Evolutionary conservation across 163 green algal genomes (phyloP).

Genomic region (Scenedesmus sp.): DNA sequence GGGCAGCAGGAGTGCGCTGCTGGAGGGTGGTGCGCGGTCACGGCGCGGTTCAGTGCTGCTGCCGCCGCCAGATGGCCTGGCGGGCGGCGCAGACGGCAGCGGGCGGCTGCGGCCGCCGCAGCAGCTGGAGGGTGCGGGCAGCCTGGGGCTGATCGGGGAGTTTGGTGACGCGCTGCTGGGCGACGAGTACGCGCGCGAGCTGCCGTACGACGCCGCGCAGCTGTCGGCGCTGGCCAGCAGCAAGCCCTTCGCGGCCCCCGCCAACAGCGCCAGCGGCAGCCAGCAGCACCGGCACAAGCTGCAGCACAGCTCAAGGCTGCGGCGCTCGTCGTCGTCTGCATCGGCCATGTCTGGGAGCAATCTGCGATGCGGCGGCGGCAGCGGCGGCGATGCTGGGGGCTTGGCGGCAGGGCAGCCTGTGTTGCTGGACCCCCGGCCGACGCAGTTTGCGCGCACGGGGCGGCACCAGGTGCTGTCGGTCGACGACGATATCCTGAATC

Average conservation of each 20-base stretch:
- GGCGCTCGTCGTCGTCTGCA: neutral
- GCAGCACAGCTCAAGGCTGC: neutral
- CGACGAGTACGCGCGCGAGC: conserved; percentile 41
- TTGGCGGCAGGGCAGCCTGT: neutral
- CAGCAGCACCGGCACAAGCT: neutral
- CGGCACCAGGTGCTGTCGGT: conserved; percentile 66
- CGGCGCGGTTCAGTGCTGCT: neutral
- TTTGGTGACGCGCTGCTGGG: neutral
- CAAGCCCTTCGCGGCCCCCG: conserved; percentile 26
- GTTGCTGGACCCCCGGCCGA: conserved; percentile 38
- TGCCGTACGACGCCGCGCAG: conserved; percentile 65
- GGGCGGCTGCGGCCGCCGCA: neutral
- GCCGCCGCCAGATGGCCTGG: neutral
- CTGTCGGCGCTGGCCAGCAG: conserved; percentile 61
- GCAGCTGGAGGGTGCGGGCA: neutral
- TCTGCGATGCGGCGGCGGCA: too few species aligned
- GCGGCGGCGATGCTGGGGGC: too few species aligned
- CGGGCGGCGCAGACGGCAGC: neutral
- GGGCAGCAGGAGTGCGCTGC: neutral
- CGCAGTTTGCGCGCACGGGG: conserved; percentile 59
- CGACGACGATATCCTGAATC: conserved; percentile 72
- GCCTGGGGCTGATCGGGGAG: neutral
- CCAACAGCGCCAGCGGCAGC: neutral
- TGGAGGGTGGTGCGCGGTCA: neutral
- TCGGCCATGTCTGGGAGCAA: neutral